Conservation (phyloP, 441 rosid genomes). For the Croton laevigatus region DNA sequence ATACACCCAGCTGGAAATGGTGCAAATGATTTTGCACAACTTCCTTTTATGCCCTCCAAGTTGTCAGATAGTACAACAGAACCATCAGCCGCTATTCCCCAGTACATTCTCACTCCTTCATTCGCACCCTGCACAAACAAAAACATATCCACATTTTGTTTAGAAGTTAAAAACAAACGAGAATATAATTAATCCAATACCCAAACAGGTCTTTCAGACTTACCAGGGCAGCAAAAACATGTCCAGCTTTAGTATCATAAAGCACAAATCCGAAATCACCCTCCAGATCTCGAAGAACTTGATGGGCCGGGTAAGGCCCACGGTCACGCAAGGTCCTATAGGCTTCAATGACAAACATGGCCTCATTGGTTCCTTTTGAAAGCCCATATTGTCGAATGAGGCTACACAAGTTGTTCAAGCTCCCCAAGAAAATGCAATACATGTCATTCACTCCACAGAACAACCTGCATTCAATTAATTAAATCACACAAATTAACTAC, state of each 20-base stretch:
- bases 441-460: constrained; percentile 79
- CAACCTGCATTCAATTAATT: constrained; percentile 42
- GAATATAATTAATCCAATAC: neutral
- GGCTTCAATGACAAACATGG: constrained; percentile 74
- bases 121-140: constrained; percentile 50
- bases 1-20: constrained; percentile 94
- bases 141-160: neutral
- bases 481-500: neutral
- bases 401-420: constrained; percentile 61
- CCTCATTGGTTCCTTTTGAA: constrained; percentile 67
- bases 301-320: constrained; percentile 92
- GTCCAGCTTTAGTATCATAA: constrained; percentile 63
- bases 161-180: too few relatives aligned
- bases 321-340: constrained; percentile 87
- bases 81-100: constrained; percentile 92
- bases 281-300: constrained; percentile 80
- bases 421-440: constrained; percentile 78
- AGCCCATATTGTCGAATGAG: constrained; percentile 78
- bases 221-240: constrained; percentile 79
- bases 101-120: constrained; percentile 59
- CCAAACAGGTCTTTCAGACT: neutral
- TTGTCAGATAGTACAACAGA: constrained; percentile 71
- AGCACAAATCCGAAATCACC: constrained; percentile 83
- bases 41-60: constrained; percentile 63
- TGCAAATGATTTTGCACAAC: constrained; percentile 90